Base-by-base conservation (phyloP, 2,329 filamentous ascomycete genomes). In the Fusarium mundagurra region DNA sequence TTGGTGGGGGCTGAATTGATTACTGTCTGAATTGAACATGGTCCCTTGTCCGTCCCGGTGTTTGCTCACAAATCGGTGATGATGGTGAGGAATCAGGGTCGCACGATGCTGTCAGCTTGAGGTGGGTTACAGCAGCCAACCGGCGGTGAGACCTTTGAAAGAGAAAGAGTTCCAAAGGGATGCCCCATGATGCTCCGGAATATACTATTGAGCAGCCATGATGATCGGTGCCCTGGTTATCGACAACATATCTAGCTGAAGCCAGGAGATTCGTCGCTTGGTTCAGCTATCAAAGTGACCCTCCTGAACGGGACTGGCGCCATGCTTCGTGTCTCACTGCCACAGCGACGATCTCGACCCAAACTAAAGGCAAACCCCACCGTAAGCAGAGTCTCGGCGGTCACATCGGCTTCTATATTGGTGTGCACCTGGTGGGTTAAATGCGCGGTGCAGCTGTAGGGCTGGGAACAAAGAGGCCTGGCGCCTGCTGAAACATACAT, bases 401-500 rank as follows among this genome's bases (percentile, higher is more conserved):
- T 57, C 53, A 55, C 55, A 55, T 57, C 45, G 48, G 45, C 29
- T 38, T 33, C 10, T 27, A n/a, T 24, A 16, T 51, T 43, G 54
- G 57, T 54, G 27, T 44, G 22, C 20, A 31, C 27, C 13, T 38
- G 36, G 61, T 61, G 39, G 55, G 50, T 55, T 63, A 24, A 31
- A 31, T 55, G 62, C 54, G 44, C 24, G 63, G 67, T 53, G 54
- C 63, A 59, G 67, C 27, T n/a, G 58, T 64, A 72, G 53, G 68
- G 69, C 53, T 64, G 63, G 58, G 55, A 60, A 58, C 31, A 50
- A 24, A 31, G 55, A 41, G 51, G 22, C n/a, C 44, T 39, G 57
- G 69, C 60, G 69, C 64, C 67, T 69, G 27, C 57, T 69, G 71
- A 73, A 73, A 73, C 71, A 59, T 22, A 73, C 65, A 54, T 18